Base-by-base conservation (phyloP, 768 basidiomycete genomes). In the Leccinum disarticulatum region DNA sequence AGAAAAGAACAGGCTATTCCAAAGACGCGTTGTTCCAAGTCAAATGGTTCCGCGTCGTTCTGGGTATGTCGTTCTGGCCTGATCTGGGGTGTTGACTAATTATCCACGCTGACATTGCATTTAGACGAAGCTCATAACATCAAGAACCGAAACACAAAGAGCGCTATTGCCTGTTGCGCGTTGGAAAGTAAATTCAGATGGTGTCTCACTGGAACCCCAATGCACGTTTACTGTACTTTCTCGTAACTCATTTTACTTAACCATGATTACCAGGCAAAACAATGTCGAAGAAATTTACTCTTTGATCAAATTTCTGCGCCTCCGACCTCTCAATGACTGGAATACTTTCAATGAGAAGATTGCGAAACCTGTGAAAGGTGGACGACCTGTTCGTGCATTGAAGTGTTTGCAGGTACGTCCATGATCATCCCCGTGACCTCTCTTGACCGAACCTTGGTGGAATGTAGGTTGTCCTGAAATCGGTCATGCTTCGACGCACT, bases 61-160 rank as follows among this genome's bases (percentile, higher is more conserved):
- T 98, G 0, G 93, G 95, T 93, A 63, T 19, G 74, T 71, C 17
- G 14, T 55, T 6, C 15, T 36, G 11, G 7, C 5, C 14, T 43
- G 3, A 38, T 22, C 33, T 28, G 8, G 36, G 22, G 35, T 30
- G 10, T 13, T 33, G 11, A 30, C 1, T 19, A 14, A 14, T 35
- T 19, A 46, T 49, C 6, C 15, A 46, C 27, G 14, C 19, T 27
- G 19, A 8, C 13, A 19, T 31, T 11, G 1, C 31, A 50, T 19
- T n/a, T 54, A 91, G 95, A 97, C 68, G 94, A 97, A 68, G 95
- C 95, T 0, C 95, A 97, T 70, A 91, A 89, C 66, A 96, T 97
- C 78, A 96, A 95, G 79, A 93, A 95, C 67, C 80, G 84, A 53
- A 87, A 80, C 36, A 91, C 88, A 0, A 90, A 93, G 68, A 83